phyloP scores from a whole-genome alignment of 805 yeast genomes.

The Cyberlindnera euphorbiiphila region DNA sequence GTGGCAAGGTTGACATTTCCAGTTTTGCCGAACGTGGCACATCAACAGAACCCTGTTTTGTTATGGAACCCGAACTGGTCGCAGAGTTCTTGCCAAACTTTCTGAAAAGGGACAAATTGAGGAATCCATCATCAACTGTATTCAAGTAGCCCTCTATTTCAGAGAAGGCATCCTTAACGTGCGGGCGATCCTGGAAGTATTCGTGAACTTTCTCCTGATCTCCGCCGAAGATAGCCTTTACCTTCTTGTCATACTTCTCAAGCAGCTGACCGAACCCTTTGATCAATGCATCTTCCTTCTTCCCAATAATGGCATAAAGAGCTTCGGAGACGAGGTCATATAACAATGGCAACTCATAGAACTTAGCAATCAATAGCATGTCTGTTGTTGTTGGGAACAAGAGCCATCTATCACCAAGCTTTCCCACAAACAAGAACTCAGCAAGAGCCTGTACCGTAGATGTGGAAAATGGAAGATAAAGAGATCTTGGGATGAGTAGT shows the following conservation, averaged over 20 bases:
- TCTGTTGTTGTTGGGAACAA: constrained; percentile 66
- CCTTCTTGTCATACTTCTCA: constrained; percentile 24
- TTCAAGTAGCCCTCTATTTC: constrained; percentile 53
- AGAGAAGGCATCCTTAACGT: constrained; percentile 33
- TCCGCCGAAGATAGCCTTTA: constrained; percentile 22
- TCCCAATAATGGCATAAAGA: constrained; percentile 63
- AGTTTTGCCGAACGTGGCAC: constrained; percentile 12
- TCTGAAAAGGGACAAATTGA: constrained; percentile 51
- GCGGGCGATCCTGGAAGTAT: constrained; percentile 27
- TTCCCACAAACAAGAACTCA: constrained; percentile 77
- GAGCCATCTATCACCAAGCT: constrained; percentile 73
- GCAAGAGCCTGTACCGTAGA: constrained; percentile 59
- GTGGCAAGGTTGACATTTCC: constrained; percentile 27
- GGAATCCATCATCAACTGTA: constrained; percentile 61
- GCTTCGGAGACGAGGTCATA: constrained; percentile 68
- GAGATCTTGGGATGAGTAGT: constrained; percentile 58
- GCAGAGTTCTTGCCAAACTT: constrained; percentile 35
- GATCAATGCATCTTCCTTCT: constrained; percentile 51
- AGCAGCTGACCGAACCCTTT: constrained; percentile 28
- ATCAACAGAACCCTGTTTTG: constrained; percentile 12
- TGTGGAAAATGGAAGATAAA: constrained; percentile 66
- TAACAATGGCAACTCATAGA: constrained; percentile 64
- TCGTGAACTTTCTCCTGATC: constrained; percentile 24
- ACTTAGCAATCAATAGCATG: constrained; percentile 55
- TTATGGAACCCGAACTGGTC: constrained; percentile 16